Evolutionary conservation across 352 stramenopile species (phyloP).

Genomic region (Thalassiosira exigua): DNA sequence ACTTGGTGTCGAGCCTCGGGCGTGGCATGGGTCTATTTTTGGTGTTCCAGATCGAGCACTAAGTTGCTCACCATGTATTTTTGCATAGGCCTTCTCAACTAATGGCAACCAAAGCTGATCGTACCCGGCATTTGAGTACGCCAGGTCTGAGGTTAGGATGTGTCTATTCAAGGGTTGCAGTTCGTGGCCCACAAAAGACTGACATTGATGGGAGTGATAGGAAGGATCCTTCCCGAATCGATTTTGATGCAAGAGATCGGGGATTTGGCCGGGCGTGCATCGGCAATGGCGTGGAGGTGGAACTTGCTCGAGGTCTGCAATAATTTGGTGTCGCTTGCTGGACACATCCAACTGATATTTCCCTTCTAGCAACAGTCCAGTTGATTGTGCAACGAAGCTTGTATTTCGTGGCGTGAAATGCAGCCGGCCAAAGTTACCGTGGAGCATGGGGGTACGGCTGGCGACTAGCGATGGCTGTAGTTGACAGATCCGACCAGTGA

Average conservation of each 20-base stretch:
- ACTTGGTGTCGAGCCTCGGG: too few species aligned
- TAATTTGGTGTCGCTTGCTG: too few species aligned
- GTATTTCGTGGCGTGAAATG: too few species aligned
- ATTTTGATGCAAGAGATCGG: conserved; percentile 64
- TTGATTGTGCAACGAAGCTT: too few species aligned
- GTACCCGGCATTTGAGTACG: conserved; percentile 63
- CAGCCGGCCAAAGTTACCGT: too few species aligned
- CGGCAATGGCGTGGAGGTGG: conserved; percentile 44
- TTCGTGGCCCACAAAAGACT: conserved; percentile 1
- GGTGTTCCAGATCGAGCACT: too few species aligned
- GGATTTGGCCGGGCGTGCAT: conserved; percentile 45
- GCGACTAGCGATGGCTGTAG: too few species aligned
- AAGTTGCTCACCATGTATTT: conserved; percentile 83
- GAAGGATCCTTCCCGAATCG: conserved; percentile 47
- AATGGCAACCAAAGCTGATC: conserved; percentile 80
- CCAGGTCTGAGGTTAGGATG: conserved; percentile 57
- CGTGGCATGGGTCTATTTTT: too few species aligned
- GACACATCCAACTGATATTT: too few species aligned
- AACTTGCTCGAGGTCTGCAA: conserved; percentile 43
- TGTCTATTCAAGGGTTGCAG: conserved; percentile 39
- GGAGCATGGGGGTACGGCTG: too few species aligned
- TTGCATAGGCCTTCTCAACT: conserved; percentile 85
- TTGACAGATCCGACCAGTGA: too few species aligned
- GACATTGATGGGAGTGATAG: conserved; percentile 11
- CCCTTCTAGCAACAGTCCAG: too few species aligned